Base-by-base conservation (phyloP, 1,284 basidiomycete species). In the Microbotryum lychnidis-dioicae region DNA sequence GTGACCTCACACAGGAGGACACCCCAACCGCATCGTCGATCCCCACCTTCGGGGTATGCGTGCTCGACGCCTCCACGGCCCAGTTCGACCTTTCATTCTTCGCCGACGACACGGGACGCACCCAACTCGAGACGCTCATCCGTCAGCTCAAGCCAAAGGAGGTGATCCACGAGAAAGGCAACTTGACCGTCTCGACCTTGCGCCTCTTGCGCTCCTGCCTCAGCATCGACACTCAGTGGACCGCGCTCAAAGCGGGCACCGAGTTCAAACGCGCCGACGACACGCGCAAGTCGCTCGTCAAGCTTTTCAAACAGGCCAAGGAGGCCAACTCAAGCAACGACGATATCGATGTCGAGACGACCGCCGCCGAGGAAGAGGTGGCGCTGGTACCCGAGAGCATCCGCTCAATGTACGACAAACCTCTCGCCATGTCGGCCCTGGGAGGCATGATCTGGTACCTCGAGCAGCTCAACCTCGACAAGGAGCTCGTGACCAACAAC, bases 31-130 rank as follows among this genome's bases (percentile, higher is more conserved):
- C 64, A 70, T 76, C 71, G 61, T 66, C 57, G 45, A 66, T 68
- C 14, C 76, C 67, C 46, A 58, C 79, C 21, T 98, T 97, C 74
- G 96, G 96, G 2, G 78, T 97, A 48, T 96, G 91, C 72, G 85
- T 93, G n/a, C 78, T 98, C 70, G 96, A 99, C 74, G 93, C 92
- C 62, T 83, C 93, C 8, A 98, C 96, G 0, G 94, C 92, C 63
- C 89, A 97, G 74, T 98, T 99, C 79, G 88, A 91, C 70, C 75
- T 98, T 70, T 87, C 89, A 58, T 80, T 83, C 1, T 97, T 98
- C 73, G 83, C 88, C 61, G 96, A 99, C 71, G 96, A 98, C 74
- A 81, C 89, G 18, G 92, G 88, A 70, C 83, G 91, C 47, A 97
- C 94, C 4, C 87, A 86, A 71, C 78, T 99, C 65, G 94, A 98